These are phyloP conservation scores for Stephanodiscus triporus DNA, from an alignment of 108 stramenopile species.

Conservation along the genomic window DNA sequence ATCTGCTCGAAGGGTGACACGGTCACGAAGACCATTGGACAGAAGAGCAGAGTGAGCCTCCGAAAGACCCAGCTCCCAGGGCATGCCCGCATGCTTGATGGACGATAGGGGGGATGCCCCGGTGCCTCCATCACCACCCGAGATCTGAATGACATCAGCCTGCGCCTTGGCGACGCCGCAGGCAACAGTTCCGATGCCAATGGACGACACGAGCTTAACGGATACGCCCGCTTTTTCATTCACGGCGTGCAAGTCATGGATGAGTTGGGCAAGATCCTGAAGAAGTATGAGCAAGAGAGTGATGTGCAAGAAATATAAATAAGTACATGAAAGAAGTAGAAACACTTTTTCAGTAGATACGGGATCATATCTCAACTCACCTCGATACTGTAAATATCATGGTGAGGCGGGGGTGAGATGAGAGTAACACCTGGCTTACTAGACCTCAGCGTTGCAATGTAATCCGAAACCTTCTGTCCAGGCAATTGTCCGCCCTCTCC, in stretches of 20 bases:
- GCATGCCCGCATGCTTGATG: constrained; percentile 92
- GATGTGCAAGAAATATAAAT: constrained; percentile 2
- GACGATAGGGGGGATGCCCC: constrained; percentile 92
- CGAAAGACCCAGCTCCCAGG: constrained; percentile 93
- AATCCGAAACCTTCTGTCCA: constrained; percentile 91
- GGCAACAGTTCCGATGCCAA: constrained; percentile 96
- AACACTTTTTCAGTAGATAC: not conserved
- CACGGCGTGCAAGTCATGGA: constrained; percentile 93
- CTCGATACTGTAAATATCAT: constrained; percentile 96
- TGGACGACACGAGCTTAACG: constrained; percentile 97
- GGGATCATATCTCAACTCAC: constrained; percentile 4
- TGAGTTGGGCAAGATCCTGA: constrained; percentile 94
- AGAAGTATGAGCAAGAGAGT: not conserved
- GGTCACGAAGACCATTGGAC: constrained; percentile 87
- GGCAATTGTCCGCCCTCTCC: constrained; percentile 97
- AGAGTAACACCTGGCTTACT: constrained; percentile 92
- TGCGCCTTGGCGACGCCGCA: constrained; percentile 96
- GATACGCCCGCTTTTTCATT: constrained; percentile 93
- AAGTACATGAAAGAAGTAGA: not conserved
- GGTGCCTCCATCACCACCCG: constrained; percentile 93
- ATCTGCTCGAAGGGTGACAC: constrained; percentile 89
- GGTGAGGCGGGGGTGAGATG: constrained; percentile 96
- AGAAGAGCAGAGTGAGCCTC: constrained; percentile 92
- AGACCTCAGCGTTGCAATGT: constrained; percentile 89
- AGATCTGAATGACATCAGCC: constrained; percentile 95